A percentile compares a stretch with the other conserved stretches of the same genome.
phyloP scores from a whole-genome alignment of 139 green algal species.

The Coccomyxa sp. region DNA sequence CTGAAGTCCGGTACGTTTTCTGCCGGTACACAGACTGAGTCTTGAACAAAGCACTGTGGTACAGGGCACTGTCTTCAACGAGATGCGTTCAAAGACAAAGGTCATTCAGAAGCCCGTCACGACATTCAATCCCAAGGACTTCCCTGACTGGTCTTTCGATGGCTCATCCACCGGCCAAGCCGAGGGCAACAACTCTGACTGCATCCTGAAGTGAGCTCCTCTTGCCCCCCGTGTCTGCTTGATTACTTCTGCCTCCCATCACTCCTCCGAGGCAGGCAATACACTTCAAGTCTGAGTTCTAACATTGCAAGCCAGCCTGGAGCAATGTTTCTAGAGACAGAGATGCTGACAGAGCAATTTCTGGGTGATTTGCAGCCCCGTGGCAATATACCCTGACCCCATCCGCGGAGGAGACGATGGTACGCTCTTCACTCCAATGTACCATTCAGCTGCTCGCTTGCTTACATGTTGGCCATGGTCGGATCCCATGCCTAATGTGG shows the following conservation, averaged over 20 bases:
- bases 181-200: constrained; percentile 87
- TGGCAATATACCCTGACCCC: constrained; percentile 75
- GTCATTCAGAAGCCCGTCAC: constrained; percentile 63
- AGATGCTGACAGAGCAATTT: too few species aligned
- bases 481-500: too few species aligned
- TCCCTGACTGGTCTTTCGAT: constrained; percentile 83
- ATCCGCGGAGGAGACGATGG: constrained; percentile 80
- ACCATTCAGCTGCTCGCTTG: too few species aligned
- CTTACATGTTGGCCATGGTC: too few species aligned
- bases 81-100: constrained; percentile 94
- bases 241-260: background rate
- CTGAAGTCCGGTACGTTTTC: background rate
- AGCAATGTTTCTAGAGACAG: background rate
- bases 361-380: constrained; percentile 41
- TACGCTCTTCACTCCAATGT: background rate
- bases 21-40: too few species aligned
- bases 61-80: constrained; percentile 87
- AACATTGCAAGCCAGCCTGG: background rate
- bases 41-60: background rate
- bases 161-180: constrained; percentile 77
- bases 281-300: background rate
- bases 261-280: background rate
- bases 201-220: constrained; percentile 67
- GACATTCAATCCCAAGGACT: constrained; percentile 56
- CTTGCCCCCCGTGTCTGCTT: background rate